A percentile compares a stretch with the other conserved stretches of the same genome.
phyloP scores from a whole-genome alignment of 371 early-diverging fungal species.

The Rhizopus delemar region DNA sequence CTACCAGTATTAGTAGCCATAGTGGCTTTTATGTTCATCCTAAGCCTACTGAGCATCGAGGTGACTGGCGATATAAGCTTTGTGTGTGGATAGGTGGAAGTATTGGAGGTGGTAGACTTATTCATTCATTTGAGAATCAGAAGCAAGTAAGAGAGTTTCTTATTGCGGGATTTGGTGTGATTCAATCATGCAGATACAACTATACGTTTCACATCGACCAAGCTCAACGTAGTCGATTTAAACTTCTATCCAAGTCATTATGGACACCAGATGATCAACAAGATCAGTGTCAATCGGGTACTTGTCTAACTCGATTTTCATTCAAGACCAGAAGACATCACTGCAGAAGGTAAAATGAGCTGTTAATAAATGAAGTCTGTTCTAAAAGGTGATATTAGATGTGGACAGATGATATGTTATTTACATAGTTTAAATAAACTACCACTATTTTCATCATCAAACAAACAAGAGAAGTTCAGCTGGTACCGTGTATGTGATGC shows the following conservation, averaged over 20 bases:
- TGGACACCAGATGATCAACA: constrained; percentile 2
- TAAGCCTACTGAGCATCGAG: too few species aligned
- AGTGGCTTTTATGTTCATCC: too few species aligned
- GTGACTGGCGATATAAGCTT: too few species aligned
- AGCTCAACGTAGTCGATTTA: not conserved
- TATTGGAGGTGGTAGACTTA: not conserved
- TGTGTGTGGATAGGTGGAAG: not conserved
- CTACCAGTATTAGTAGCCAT: too few species aligned
- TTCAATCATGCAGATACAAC: not conserved
- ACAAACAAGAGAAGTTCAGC: not conserved
- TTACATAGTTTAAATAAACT: not conserved
- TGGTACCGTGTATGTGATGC: not conserved
- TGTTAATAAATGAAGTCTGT: too few species aligned
- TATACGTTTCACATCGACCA: not conserved
- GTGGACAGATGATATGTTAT: not conserved
- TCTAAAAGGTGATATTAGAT: not conserved
- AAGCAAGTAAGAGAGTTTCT: not conserved
- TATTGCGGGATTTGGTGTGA: not conserved
- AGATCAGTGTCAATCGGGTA: not conserved
- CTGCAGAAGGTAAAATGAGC: not conserved
- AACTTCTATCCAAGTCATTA: not conserved
- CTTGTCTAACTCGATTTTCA: not conserved
- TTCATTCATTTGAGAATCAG: not conserved
- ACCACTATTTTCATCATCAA: not conserved
- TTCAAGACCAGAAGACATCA: not conserved